Percentiles rank a stretch among this genome's conserved stretches.
Evolutionary conservation across 129 eudicot species (phyloP).

Genomic region (Artemisia argyi): DNA sequence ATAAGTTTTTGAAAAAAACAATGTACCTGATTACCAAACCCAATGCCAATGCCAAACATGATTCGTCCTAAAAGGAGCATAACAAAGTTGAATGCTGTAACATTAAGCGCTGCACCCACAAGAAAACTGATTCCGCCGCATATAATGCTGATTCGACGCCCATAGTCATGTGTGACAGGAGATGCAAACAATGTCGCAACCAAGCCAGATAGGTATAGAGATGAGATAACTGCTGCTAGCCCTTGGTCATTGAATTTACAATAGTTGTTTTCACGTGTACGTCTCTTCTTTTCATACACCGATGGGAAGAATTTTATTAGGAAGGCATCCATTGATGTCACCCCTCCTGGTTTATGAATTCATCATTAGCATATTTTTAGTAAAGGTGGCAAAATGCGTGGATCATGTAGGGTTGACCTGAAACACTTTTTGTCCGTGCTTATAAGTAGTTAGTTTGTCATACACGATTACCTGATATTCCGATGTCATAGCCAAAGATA

Average conservation of each 20-base stretch:
- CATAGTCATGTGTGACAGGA: conserved; percentile 60
- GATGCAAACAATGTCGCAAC: conserved; percentile 72
- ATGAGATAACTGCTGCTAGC: conserved; percentile 83
- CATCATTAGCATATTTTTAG: not conserved
- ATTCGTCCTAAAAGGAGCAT: conserved; percentile 85
- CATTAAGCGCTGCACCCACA: conserved; percentile 69
- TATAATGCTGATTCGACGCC: conserved; percentile 74
- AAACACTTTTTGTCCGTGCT: not conserved
- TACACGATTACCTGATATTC: conserved; percentile 63
- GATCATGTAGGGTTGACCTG: not conserved
- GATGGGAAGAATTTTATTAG: conserved; percentile 57
- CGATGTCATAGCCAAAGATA: conserved; percentile 83
- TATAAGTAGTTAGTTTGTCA: not conserved
- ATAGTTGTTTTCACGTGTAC: conserved; percentile 66
- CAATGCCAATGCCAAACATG: conserved; percentile 94
- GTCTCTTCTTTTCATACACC: conserved; percentile 57
- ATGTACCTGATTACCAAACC: conserved; percentile 87
- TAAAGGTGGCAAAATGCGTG: not conserved
- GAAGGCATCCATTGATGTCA: conserved; percentile 93
- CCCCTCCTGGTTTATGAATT: conserved; percentile 59
- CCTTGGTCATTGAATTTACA: conserved; percentile 89
- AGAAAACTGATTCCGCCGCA: conserved; percentile 74
- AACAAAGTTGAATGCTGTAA: conserved; percentile 51
- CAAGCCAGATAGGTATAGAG: conserved; percentile 77
- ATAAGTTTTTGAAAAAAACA: not conserved